A percentile compares a stretch with the other conserved stretches of the same genome.
Evolutionary conservation across 2,329 filamentous ascomycete genomes (phyloP).

Genomic region (Mariannaea elegans): DNA sequence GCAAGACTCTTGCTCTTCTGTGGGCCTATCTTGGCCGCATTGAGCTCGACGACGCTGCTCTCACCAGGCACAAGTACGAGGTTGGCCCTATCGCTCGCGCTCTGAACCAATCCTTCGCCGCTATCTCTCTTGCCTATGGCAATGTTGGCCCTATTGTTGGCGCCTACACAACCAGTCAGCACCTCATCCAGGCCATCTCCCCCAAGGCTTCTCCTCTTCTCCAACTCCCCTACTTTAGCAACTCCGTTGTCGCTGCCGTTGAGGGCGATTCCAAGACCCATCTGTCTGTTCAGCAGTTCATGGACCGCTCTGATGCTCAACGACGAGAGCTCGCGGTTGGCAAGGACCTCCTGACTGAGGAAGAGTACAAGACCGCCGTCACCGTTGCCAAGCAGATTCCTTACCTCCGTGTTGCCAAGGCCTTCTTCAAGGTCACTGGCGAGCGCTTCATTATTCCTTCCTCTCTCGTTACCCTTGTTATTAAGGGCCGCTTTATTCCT

Average conservation of each 20-base stretch:
- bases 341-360: constrained; percentile 74
- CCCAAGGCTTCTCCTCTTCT: constrained; percentile 87
- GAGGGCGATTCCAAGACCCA: constrained; percentile 81
- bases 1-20: constrained; percentile 87
- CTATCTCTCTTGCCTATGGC: constrained; percentile 88
- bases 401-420: constrained; percentile 83
- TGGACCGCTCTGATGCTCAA: constrained; percentile 80
- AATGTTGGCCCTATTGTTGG: constrained; percentile 83
- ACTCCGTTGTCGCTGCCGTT: constrained; percentile 69
- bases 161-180: constrained; percentile 84
- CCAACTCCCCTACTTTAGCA: constrained; percentile 88
- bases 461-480: constrained; percentile 90
- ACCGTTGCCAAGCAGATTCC: constrained; percentile 85
- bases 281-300: constrained; percentile 84
- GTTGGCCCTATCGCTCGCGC: constrained; percentile 86
- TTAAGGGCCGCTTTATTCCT: constrained; percentile 94
- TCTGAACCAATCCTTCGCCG: constrained; percentile 85
- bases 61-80: constrained; percentile 89
- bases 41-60: constrained; percentile 78
- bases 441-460: constrained; percentile 93
- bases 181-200: constrained; percentile 87
- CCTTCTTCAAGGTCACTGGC: constrained; percentile 98
- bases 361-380: constrained; percentile 80
- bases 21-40: constrained; percentile 96
- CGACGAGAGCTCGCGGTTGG: constrained; percentile 77